phyloP scores from a whole-genome alignment of 1,284 basidiomycete genomes.

The Irpex sp. region DNA sequence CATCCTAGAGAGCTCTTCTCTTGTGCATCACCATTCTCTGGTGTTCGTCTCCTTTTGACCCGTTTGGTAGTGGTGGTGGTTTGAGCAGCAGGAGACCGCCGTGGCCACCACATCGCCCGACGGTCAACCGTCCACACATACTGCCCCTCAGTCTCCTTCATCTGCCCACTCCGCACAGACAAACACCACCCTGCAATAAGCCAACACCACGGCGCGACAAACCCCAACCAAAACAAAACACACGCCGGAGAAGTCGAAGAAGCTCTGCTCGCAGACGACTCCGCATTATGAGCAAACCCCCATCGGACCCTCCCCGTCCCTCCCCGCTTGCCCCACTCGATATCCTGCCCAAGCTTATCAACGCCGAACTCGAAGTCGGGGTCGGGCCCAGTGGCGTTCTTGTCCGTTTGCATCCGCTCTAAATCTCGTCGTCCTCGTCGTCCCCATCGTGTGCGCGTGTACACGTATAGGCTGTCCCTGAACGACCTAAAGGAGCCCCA shows the following conservation, averaged over 20 bases:
- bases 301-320: constrained; percentile 9
- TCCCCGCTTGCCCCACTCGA: constrained; percentile 27
- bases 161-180: constrained; percentile 26
- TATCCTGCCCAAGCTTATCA: constrained; percentile 27
- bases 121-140: constrained; percentile 16
- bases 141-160: constrained; percentile 19
- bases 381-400: background rate
- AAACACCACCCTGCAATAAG: constrained; percentile 72
- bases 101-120: constrained; percentile 31
- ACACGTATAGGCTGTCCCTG: background rate
- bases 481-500: constrained; percentile 12
- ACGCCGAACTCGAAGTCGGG: background rate
- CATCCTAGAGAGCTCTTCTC: background rate
- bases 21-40: background rate
- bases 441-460: background rate
- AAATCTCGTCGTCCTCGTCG: background rate
- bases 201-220: constrained; percentile 64
- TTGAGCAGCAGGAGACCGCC: background rate
- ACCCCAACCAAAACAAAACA: constrained; percentile 68
- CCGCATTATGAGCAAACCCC: background rate
- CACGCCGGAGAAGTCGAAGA: constrained; percentile 33
- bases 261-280: background rate
- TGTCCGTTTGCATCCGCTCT: constrained; percentile 1
- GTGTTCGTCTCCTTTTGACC: background rate
- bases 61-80: background rate